These are phyloP conservation scores for Penicillium fuscoglaucum DNA, from an alignment of 2,329 filamentous ascomycete species.

Conservation along the genomic window DNA sequence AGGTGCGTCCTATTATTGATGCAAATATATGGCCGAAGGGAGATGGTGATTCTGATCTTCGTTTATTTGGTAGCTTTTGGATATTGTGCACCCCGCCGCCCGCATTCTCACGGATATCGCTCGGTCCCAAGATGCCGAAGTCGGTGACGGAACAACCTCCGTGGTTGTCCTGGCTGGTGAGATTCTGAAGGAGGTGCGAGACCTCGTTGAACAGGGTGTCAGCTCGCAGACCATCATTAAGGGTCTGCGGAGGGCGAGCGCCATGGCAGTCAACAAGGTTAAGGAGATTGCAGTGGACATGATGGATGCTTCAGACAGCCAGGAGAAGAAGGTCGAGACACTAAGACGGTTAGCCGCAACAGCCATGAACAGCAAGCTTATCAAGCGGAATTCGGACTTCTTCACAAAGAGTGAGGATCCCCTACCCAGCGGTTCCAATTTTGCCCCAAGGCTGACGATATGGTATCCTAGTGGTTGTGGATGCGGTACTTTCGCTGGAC, in stretches of 20 bases:
- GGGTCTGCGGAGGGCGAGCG: slow-evolving; percentile 80
- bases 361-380: slow-evolving; percentile 99
- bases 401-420: slow-evolving; percentile 84
- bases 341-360: slow-evolving; percentile 86
- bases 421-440: slow-evolving; percentile 3
- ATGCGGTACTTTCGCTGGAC: slow-evolving; percentile 91
- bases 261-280: slow-evolving; percentile 96
- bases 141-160: slow-evolving; percentile 95
- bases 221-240: slow-evolving; percentile 98
- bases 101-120: slow-evolving; percentile 98
- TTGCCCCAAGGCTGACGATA: slow-evolving; percentile 17
- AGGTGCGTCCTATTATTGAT: slow-evolving; percentile 57
- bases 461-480: slow-evolving; percentile 77
- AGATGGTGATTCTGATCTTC: slow-evolving; percentile 8
- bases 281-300: slow-evolving; percentile 84
- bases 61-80: slow-evolving; percentile 68
- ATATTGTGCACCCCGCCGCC: slow-evolving; percentile 96
- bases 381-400: slow-evolving; percentile 93
- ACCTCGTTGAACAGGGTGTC: slow-evolving; percentile 93
- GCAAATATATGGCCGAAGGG: background rate
- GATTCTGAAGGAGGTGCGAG: slow-evolving; percentile 94
- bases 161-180: slow-evolving; percentile 97
- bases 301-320: slow-evolving; percentile 70
- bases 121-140: slow-evolving; percentile 97
- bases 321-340: slow-evolving; percentile 84